A percentile compares a stretch with the other conserved stretches of the same genome.
Conservation (phyloP, 768 basidiomycete species). For the Cyathus striatus region DNA sequence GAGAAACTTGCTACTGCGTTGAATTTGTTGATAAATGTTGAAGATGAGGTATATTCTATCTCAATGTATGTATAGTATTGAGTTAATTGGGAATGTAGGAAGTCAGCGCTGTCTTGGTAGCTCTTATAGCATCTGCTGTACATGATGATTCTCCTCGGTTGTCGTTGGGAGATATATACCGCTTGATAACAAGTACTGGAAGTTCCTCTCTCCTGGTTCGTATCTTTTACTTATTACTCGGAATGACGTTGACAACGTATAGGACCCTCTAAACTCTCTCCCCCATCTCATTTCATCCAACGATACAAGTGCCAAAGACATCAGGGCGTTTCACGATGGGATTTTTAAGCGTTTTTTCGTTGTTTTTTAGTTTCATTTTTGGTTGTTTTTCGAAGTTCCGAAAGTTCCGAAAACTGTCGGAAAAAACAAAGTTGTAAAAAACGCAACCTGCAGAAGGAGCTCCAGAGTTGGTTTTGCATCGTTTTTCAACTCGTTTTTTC, state of each 20-base stretch:
- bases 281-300: conserved; percentile 31
- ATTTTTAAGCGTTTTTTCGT: no score
- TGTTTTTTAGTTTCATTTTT: no score
- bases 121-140: conserved; percentile 29
- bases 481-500: no score
- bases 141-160: conserved; percentile 21
- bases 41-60: conserved; percentile 10
- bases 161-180: conserved; percentile 24
- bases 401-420: no score
- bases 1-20: conserved; percentile 8
- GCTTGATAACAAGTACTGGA: conserved; percentile 17
- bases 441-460: no score
- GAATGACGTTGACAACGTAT: conserved; percentile 2
- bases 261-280: conserved; percentile 43
- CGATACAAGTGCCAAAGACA: conserved; percentile 30
- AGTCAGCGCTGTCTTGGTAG: conserved; percentile 19
- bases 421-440: no score
- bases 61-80: neutral
- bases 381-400: no score
- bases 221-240: conserved; percentile 12
- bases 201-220: conserved; percentile 12
- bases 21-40: conserved; percentile 5
- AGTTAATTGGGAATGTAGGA: conserved; percentile 12
- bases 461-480: no score
- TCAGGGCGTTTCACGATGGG: conserved; percentile 34